These are phyloP conservation scores for Amanita rubescens DNA, from an alignment of 768 basidiomycete genomes.

Conservation along the genomic window DNA sequence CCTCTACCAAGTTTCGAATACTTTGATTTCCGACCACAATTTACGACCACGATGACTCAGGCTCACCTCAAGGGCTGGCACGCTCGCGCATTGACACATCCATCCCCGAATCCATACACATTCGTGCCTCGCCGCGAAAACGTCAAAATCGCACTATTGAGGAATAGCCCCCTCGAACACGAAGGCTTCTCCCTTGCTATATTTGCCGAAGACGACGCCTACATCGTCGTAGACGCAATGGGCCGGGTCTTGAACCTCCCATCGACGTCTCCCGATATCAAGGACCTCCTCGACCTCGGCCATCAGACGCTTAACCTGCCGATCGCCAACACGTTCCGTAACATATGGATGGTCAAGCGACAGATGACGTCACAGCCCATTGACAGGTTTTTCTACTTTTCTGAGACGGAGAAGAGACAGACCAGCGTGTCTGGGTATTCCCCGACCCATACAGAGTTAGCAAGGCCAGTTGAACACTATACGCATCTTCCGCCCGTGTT, in stretches of 20 bases:
- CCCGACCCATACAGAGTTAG: constrained; percentile 20
- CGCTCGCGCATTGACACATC: constrained; percentile 18
- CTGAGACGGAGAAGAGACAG: constrained; percentile 15
- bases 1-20: background rate
- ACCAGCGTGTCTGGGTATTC: constrained; percentile 30
- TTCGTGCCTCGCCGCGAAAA: constrained; percentile 21
- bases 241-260: constrained; percentile 22
- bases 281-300: constrained; percentile 20
- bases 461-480: constrained; percentile 20
- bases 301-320: constrained; percentile 18
- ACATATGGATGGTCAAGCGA: constrained; percentile 28
- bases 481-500: constrained; percentile 22
- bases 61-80: constrained; percentile 23
- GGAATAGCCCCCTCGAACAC: constrained; percentile 25
- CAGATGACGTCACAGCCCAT: constrained; percentile 25
- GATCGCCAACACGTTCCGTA: constrained; percentile 21
- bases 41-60: background rate
- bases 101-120: constrained; percentile 17
- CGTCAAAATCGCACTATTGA: constrained; percentile 24
- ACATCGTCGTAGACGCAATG: constrained; percentile 24
- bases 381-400: constrained; percentile 21
- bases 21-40: background rate
- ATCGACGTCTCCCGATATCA: constrained; percentile 16
- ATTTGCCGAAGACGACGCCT: constrained; percentile 16
- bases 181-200: constrained; percentile 31